phyloP scores from a whole-genome alignment of 225 moss, liverwort and hornwort genomes.

The Antitrichia curtipendula region DNA sequence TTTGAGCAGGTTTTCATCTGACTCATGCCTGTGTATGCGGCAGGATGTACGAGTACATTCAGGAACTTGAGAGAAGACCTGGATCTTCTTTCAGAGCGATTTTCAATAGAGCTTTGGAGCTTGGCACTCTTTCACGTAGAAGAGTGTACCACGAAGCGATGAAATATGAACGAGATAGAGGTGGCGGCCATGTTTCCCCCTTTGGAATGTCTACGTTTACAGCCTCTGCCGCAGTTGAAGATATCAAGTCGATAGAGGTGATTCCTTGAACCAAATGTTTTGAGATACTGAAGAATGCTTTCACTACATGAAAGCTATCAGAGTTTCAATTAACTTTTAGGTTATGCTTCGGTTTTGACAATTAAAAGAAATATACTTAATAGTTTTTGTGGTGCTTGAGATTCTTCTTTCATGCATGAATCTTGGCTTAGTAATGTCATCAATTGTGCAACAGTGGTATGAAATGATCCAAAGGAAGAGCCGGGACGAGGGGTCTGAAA shows the following conservation, averaged over 20 bases:
- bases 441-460: slow-evolving; percentile 63
- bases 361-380: not conserved
- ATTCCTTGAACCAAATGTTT: not conserved
- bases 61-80: slow-evolving; percentile 52
- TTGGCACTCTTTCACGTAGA: slow-evolving; percentile 78
- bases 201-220: slow-evolving; percentile 51
- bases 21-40: not conserved
- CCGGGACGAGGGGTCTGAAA: slow-evolving; percentile 69
- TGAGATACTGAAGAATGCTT: not conserved
- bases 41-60: slow-evolving; percentile 54
- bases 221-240: slow-evolving; percentile 49
- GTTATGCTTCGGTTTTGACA: not conserved
- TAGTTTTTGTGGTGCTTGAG: not conserved
- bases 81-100: slow-evolving; percentile 82
- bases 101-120: slow-evolving; percentile 57
- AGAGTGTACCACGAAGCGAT: slow-evolving; percentile 67
- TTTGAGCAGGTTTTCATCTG: not conserved
- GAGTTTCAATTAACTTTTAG: not conserved
- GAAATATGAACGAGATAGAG: slow-evolving; percentile 55
- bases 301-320: not conserved
- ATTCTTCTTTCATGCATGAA: not conserved
- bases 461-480: slow-evolving; percentile 84
- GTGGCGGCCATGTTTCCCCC: slow-evolving; percentile 50
- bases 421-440: not conserved
- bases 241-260: slow-evolving; percentile 87